A percentile compares a stretch with the other conserved stretches of the same genome.
phyloP scores from a whole-genome alignment of 257 asterid genomes.

The Coffea eugenioides region DNA sequence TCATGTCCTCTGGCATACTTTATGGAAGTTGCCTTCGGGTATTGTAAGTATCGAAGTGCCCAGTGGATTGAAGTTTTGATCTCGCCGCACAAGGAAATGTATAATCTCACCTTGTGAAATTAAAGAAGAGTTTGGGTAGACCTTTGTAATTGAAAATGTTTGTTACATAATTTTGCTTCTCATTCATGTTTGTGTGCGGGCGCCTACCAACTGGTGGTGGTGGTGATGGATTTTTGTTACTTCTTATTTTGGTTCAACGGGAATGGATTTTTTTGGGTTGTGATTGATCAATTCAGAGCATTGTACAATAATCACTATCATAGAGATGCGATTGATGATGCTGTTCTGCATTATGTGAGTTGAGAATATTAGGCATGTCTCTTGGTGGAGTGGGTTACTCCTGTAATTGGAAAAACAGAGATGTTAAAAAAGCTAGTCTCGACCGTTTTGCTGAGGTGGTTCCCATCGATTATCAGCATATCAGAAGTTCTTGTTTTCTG shows the following conservation, averaged over 20 bases:
- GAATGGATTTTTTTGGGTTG: not conserved
- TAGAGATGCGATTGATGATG: not conserved
- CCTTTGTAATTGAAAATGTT: conserved; percentile 6
- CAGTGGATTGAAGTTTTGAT: conserved; percentile 17
- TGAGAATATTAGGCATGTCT: not conserved
- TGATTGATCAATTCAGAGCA: not conserved
- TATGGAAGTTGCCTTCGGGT: conserved; percentile 33
- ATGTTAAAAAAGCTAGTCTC: not conserved
- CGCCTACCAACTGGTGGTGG: not conserved
- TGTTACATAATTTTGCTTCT: not conserved
- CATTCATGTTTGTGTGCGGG: not conserved
- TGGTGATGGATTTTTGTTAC: not conserved
- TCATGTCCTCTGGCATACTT: conserved; percentile 29
- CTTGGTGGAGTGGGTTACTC: not conserved
- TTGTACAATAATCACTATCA: not conserved
- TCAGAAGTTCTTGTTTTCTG: not conserved
- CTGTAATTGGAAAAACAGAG: not conserved
- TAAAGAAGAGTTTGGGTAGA: conserved; percentile 6
- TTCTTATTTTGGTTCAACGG: not conserved
- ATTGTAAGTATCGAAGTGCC: conserved; percentile 45
- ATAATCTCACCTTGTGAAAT: conserved; percentile 1
- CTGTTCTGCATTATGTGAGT: not conserved
- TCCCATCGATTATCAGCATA: not conserved
- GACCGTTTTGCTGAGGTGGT: not conserved
- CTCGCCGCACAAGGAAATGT: conserved; percentile 2